Conservation (phyloP, 805 yeast genomes). For the Kuraishia floccosa region DNA sequence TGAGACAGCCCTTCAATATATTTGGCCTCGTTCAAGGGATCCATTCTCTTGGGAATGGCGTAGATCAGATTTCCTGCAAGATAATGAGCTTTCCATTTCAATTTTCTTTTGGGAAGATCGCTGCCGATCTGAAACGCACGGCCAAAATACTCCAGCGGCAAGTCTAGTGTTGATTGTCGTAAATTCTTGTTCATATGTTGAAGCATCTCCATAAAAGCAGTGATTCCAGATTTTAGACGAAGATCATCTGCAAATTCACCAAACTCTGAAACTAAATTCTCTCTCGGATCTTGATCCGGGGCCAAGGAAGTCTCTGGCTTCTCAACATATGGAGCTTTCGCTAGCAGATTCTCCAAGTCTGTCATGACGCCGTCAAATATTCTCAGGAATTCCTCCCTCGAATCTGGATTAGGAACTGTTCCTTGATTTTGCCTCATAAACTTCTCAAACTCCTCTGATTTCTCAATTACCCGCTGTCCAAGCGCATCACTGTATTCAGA, state of each 20-base stretch:
- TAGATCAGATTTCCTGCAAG: slow-evolving; percentile 32
- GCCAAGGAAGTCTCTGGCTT: too few relatives aligned
- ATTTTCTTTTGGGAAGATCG: slow-evolving; percentile 18
- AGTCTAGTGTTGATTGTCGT: slow-evolving; percentile 3
- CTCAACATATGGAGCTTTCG: slow-evolving; percentile 1
- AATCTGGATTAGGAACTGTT: slow-evolving; percentile 2
- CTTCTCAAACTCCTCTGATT: slow-evolving; percentile 2
- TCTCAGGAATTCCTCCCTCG: slow-evolving; percentile 2
- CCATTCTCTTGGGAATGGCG: slow-evolving; percentile 27
- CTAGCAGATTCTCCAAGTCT: too few relatives aligned
- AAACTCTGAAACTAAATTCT: too few relatives aligned
- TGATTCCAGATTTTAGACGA: too few relatives aligned
- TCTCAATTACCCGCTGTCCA: slow-evolving; percentile 4
- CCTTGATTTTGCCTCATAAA: background rate
- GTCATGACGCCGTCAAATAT: slow-evolving; percentile 3
- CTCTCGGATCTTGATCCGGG: background rate
- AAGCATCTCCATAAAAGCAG: slow-evolving; percentile 3
- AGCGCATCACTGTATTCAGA: slow-evolving; percentile 3
- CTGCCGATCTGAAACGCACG: slow-evolving; percentile 29
- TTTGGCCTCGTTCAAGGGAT: slow-evolving; percentile 37
- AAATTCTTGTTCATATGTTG: slow-evolving; percentile 2
- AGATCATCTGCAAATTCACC: too few relatives aligned
- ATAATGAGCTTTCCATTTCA: slow-evolving; percentile 21
- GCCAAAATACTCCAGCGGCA: slow-evolving; percentile 22
- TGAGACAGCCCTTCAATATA: slow-evolving; percentile 32